Evolutionary conservation across 176 grass and related monocot genomes (phyloP), one percentile per base, ranked within the genome.

Genomic region (Oryza brachyantha): DNA sequence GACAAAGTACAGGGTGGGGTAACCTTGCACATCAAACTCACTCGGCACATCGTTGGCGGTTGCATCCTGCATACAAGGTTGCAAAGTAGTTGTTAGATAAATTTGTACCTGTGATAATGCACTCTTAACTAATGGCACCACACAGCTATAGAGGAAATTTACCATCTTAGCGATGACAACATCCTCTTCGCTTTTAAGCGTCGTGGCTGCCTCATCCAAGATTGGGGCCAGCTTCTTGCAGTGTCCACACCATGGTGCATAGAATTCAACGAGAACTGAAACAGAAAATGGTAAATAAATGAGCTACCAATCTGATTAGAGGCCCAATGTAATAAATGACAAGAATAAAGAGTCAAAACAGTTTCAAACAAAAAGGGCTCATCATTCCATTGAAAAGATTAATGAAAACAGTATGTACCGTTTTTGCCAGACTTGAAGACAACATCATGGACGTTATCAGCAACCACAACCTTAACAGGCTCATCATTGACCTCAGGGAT

Each of bases 91-190:
- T 0, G 50, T 70, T 28, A 73, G 59, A 22, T 31, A 42, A 50
- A n/a, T 9, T 45, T 27, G n/a, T 19, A 3, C 12, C 13, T 28
- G 46, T 66, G 5, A 0, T 0, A 31, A 45, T 57, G 34, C 1
- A 7, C 10, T 28, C 27, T 31, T 24, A 70, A 22, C 41, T 25
- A 27, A 41, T 29, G 12, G 21, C n/a, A 48, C 26, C 2, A 19
- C 8, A 3, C 28, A 6, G 11, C 12, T 9, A 31, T 32, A 50
- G 27, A 3, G 76, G 48, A 63, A 28, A 3, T 21, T 85, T 83
- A 97, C 95, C 87, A 97, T 92, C 89, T 97, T 97, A n/a, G 95
- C 92, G 12, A 97, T 97, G 59, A 97, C 46, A 29, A 97, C 86
- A 58, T 94, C 95, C 32, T 84, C 80, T 14, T 97, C 89, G 10